Conservation (phyloP, 169 alveolate genomes). For the Plasmodium blacklocki region DNA sequence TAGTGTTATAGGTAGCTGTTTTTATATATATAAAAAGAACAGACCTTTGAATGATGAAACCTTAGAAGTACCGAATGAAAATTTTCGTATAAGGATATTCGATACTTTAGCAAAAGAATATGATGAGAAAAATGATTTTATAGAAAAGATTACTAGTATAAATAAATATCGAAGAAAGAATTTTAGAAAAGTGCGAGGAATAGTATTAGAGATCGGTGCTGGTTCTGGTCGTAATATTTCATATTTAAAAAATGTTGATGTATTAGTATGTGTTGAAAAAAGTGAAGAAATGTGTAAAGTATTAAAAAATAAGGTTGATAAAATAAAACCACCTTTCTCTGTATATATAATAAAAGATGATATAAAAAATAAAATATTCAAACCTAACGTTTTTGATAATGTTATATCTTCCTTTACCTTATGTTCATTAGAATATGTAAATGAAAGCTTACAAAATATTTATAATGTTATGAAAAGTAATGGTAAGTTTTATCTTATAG, state of each 20-base stretch:
- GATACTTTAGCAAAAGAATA: slow-evolving; percentile 71
- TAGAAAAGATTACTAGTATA: slow-evolving; percentile 70
- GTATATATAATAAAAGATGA: slow-evolving; percentile 83
- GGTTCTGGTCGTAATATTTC: slow-evolving; percentile 82
- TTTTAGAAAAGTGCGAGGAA: slow-evolving; percentile 82
- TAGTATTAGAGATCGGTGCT: slow-evolving; percentile 86
- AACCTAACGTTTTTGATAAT: slow-evolving; percentile 81
- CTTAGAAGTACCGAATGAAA: slow-evolving; percentile 44
- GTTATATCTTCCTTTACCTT: slow-evolving; percentile 84
- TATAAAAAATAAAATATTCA: slow-evolving; percentile 77
- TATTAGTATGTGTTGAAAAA: slow-evolving; percentile 83
- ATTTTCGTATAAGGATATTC: slow-evolving; percentile 49
- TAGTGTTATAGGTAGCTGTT: slow-evolving; percentile 44
- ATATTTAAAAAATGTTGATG: slow-evolving; percentile 77
- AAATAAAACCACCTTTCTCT: slow-evolving; percentile 81
- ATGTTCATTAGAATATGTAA: slow-evolving; percentile 86
- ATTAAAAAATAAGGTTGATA: slow-evolving; percentile 81
- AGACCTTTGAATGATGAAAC: slow-evolving; percentile 61
- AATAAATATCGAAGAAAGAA: slow-evolving; percentile 66
- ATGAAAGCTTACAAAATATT: slow-evolving; percentile 75
- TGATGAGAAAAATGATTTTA: slow-evolving; percentile 74
- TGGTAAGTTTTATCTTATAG: slow-evolving; percentile 80
- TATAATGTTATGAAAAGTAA: slow-evolving; percentile 79
- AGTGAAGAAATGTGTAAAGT: slow-evolving; percentile 84
- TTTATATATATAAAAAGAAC: slow-evolving; percentile 56